Evolutionary conservation across 2,329 filamentous ascomycete genomes (phyloP).

Genomic region (Ascochyta lentis): DNA sequence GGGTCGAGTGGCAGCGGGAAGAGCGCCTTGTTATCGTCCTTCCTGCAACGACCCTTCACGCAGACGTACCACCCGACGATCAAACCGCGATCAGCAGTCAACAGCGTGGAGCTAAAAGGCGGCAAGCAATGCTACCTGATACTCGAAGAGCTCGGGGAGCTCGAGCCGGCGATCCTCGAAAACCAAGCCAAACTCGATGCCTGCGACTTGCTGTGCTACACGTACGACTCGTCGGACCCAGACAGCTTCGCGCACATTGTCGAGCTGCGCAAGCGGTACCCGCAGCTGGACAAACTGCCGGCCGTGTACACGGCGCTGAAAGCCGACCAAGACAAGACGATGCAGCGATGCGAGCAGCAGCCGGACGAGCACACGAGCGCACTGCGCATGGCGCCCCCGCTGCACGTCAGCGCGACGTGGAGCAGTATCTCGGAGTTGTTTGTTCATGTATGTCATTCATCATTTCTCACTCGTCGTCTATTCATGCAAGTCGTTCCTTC

Average conservation of each 20-base stretch:
- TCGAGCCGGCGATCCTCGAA: slow-evolving; percentile 93
- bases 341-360: slow-evolving; percentile 86
- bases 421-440: slow-evolving; percentile 93
- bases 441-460: slow-evolving; percentile 61
- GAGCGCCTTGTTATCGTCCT: slow-evolving; percentile 87
- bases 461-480: no score
- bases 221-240: slow-evolving; percentile 95
- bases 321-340: slow-evolving; percentile 94
- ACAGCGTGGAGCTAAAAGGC: slow-evolving; percentile 93
- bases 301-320: slow-evolving; percentile 93
- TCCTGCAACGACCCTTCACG: slow-evolving; percentile 87
- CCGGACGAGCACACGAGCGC: slow-evolving; percentile 89
- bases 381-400: slow-evolving; percentile 85
- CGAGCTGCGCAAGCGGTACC: slow-evolving; percentile 76
- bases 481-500: no score
- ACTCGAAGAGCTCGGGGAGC: slow-evolving; percentile 89
- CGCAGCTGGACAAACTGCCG: slow-evolving; percentile 86
- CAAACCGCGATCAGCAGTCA: slow-evolving; percentile 90
- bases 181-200: slow-evolving; percentile 89
- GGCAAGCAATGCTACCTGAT: slow-evolving; percentile 98
- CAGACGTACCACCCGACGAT: slow-evolving; percentile 90
- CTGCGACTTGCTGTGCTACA: slow-evolving; percentile 93
- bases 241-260: slow-evolving; percentile 95
- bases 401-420: slow-evolving; percentile 97
- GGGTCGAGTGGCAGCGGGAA: slow-evolving; percentile 88